Evolutionary conservation across 169 alveolate genomes (phyloP), one percentile per base, ranked within the genome.

Genomic region (Sarcocystis neurona): DNA sequence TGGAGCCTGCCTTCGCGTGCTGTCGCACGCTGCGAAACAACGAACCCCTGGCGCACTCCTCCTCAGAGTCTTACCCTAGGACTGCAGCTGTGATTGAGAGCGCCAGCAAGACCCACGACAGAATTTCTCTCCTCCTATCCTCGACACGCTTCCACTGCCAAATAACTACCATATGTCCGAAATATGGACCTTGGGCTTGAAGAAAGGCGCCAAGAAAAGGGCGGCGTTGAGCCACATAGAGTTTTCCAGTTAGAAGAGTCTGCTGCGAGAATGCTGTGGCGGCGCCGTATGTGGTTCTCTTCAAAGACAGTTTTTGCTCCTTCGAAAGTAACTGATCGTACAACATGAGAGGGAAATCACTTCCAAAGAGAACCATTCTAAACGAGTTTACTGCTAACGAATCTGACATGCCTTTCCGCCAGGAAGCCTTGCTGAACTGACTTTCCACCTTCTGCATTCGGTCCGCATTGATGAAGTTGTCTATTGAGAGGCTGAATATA

Each of bases 181-280:
- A 86, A 53, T 86, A 86, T 50, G 58, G 86, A 8, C 86, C 50
- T n/a, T 86, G 91, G 39, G 91, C 79, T 20, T 86, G 86, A 37
- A 86, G 70, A 47, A 86, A 86, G 72, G 75, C 75, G 27, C 91
- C 91, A 32, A 86, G 86, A 44, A 75, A 75, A 0, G 34, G n/a
- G 63, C 53, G 91, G 63, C 86, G 77, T 43, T 84, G 78, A 32
- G 86, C 91, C n/a, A 68, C 39, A 8, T 72, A 72, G 47, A 86
- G 74, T 48, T 86, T 74, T 48, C 91, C 91, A 18, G 91, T 86
- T 37, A 86, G 39, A 34, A 72, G 79, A 53, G 78, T 75, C 79
- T 86, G 91, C 48, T 84, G 53, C n/a, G 91, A 47, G 37, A 86
- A 86, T 34, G 75, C 84, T 8, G 91, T 86, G 20, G 91, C 78